A percentile compares a stretch with the other conserved stretches of the same genome.
These are phyloP conservation scores for Rachicladosporium sp. DNA, from an alignment of 2,329 filamentous ascomycete species.

Conservation along the genomic window DNA sequence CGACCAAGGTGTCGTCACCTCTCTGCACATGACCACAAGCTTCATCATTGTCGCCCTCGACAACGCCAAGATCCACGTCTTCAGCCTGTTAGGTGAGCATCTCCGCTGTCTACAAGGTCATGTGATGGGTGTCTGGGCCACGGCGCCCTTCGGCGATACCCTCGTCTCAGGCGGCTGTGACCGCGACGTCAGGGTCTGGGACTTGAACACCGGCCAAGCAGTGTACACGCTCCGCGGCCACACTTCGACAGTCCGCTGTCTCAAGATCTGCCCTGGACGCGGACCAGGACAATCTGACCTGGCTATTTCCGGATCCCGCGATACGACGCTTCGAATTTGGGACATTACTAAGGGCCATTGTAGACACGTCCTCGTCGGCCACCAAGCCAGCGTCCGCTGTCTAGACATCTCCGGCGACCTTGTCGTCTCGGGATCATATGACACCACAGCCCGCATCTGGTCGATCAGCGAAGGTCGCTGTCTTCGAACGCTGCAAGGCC, in stretches of 20 bases:
- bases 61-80: constrained; percentile 97
- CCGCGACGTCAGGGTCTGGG: constrained; percentile 92
- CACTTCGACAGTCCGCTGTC: constrained; percentile 87
- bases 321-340: constrained; percentile 92
- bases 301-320: constrained; percentile 89
- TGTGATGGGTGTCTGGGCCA: constrained; percentile 99
- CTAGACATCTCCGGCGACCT: constrained; percentile 93
- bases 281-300: constrained; percentile 56
- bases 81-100: constrained; percentile 79
- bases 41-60: constrained; percentile 97
- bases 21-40: constrained; percentile 81
- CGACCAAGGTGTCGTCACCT: constrained; percentile 93
- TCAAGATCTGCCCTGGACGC: constrained; percentile 66
- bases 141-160: constrained; percentile 95
- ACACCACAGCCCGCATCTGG: constrained; percentile 94
- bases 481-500: constrained; percentile 75
- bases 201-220: constrained; percentile 72
- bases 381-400: constrained; percentile 90
- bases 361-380: constrained; percentile 81
- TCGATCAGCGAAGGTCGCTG: constrained; percentile 93
- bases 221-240: constrained; percentile 81
- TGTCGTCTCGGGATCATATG: constrained; percentile 96
- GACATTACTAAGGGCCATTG: constrained; percentile 80
- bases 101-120: constrained; percentile 86
- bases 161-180: constrained; percentile 95